Percentiles rank a stretch among this genome's conserved stretches.
Conservation (phyloP, 306 rosid genomes). For the Hippophae rhamnoides region DNA sequence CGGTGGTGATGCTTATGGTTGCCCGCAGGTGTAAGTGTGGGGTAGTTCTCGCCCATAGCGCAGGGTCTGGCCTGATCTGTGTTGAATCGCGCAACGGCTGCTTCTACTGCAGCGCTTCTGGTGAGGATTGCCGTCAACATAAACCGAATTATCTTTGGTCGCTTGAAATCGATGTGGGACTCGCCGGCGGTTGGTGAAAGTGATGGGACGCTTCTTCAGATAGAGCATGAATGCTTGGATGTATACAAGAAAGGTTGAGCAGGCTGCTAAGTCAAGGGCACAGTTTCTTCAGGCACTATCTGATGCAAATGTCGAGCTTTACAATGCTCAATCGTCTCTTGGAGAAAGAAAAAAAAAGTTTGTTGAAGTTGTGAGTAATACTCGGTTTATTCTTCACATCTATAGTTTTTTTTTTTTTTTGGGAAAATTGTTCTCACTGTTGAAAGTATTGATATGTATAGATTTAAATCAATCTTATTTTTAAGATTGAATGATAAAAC, state of each 20-base stretch:
- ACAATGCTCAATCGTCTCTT: constrained; percentile 74
- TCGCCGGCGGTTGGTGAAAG: too few relatives aligned
- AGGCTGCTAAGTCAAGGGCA: constrained; percentile 89
- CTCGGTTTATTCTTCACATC: not conserved
- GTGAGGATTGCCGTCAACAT: too few relatives aligned
- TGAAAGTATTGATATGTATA: not conserved
- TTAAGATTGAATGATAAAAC: not conserved
- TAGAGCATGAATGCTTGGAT: constrained; percentile 93
- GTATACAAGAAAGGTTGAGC: constrained; percentile 95
- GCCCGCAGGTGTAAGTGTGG: too few relatives aligned
- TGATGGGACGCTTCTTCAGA: constrained; percentile 94
- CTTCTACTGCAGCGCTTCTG: too few relatives aligned
- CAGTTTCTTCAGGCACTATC: constrained; percentile 82
- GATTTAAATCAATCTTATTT: not conserved
- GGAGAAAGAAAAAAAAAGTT: constrained; percentile 61
- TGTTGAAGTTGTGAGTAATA: constrained; percentile 32
- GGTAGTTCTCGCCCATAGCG: too few relatives aligned
- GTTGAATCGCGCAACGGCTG: too few relatives aligned
- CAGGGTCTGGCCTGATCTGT: too few relatives aligned
- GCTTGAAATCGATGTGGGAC: too few relatives aligned
- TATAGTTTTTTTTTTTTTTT: not conserved
- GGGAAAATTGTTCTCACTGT: not conserved
- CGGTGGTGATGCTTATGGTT: too few relatives aligned
- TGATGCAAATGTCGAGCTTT: constrained; percentile 70
- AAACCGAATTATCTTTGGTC: too few relatives aligned